These are phyloP conservation scores for Aspergillus funiculosus DNA, from an alignment of 495 filamentous ascomycete species.

Conservation along the genomic window DNA sequence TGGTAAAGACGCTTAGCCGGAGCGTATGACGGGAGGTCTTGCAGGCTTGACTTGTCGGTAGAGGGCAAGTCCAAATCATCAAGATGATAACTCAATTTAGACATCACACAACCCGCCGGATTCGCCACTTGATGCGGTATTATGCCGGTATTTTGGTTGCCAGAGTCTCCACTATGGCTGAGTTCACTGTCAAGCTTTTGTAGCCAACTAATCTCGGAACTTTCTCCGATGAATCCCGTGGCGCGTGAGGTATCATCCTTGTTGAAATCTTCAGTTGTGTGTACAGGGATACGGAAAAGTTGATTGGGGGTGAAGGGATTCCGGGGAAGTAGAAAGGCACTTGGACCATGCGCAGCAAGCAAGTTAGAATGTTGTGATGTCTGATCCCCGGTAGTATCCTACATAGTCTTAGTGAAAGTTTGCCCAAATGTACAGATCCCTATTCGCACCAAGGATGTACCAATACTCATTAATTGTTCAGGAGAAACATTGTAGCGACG, in stretches of 20 bases:
- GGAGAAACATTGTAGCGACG: constrained; percentile 34
- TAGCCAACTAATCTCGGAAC: constrained; percentile 56
- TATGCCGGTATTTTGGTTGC: constrained; percentile 15
- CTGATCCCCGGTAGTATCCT: constrained; percentile 21
- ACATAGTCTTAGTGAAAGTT: constrained; percentile 6
- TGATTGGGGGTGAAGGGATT: neutral
- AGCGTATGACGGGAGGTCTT: constrained; percentile 44
- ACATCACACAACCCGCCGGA: constrained; percentile 25
- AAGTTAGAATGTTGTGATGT: neutral
- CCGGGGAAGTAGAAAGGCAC: constrained; percentile 24
- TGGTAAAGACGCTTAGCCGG: constrained; percentile 51
- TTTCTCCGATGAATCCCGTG: constrained; percentile 55
- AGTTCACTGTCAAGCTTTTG: constrained; percentile 40
- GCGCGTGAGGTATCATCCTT: constrained; percentile 40
- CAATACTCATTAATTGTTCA: constrained; percentile 37
- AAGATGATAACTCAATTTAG: constrained; percentile 40
- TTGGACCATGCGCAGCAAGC: neutral
- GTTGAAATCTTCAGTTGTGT: constrained; percentile 55
- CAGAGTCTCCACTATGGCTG: constrained; percentile 27
- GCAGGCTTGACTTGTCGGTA: constrained; percentile 41
- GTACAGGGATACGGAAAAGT: constrained; percentile 43
- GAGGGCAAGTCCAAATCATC: constrained; percentile 47
- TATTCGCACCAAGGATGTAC: constrained; percentile 27
- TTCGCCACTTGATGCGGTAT: constrained; percentile 28
- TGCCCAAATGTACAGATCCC: neutral